Base-by-base conservation (phyloP, 1,284 basidiomycete species). In the Thelephora terrestris region DNA sequence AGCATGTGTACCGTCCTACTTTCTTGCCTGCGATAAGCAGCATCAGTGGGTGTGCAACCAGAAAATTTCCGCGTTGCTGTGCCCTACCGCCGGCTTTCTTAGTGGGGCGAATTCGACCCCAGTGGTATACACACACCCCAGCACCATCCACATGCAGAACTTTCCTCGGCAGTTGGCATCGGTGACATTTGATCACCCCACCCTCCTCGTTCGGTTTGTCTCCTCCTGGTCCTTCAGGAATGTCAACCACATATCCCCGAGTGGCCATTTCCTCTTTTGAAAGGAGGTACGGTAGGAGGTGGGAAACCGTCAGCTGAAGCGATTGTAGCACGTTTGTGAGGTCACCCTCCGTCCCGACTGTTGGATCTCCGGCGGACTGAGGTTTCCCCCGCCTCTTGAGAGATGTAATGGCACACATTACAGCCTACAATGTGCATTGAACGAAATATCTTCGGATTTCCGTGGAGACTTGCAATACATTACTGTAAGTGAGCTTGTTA, bases 321-420 rank as follows among this genome's bases (percentile, higher is more conserved):
- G 75, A 64, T 27, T 76, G 63, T 3, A 82, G 64, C 23, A 77
- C 70, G 52, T 82, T 83, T 35, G 70, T 66, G 29, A 87, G 66
- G 14, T 89, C 79, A 9, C 67, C 74, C 48, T 91, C 79, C 0
- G 91, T 93, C 3, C 93, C 92, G 23, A 93, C 78, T 3, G 89
- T 92, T 1, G 78, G 71, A 59, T 91, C 85, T 1, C 73, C 69
- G 20, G 75, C 57, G 1, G 71, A 70, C 44, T 76, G 75, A 1
- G 91, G 90, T 3, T 70, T 61, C 0, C 74, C 61, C 0, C 93
- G 80, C 55, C 78, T 77, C 61, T 90, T 91, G 20, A 92, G 62
- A 12, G 81, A 65, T 5, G 81, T 82, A 46, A 86, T 75, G 46
- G 79, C 81, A 44, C 75, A 76, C 40, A 91, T 90, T 23, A 85